These are phyloP conservation scores for Saturnispora besseyi DNA, from an alignment of 805 yeast species.

Conservation along the genomic window DNA sequence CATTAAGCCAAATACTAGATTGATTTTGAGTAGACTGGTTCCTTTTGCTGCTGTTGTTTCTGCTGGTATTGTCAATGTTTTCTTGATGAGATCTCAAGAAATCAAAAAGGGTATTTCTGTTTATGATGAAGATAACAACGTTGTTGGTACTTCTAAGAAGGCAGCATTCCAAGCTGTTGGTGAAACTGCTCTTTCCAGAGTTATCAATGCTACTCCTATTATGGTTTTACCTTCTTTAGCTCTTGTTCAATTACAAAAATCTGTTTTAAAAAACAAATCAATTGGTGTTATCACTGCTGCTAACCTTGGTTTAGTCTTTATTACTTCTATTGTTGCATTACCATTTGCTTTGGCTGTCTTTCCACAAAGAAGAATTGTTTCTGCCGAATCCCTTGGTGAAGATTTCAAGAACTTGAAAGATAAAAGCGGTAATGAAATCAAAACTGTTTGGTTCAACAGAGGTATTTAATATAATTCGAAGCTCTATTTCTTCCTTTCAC, in stretches of 20 bases:
- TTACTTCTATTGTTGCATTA: conserved; percentile 75
- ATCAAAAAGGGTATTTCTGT: conserved; percentile 76
- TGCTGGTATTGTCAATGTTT: conserved; percentile 95
- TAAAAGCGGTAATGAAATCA: conserved; percentile 47
- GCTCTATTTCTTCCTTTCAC: neutral
- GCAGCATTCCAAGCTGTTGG: conserved; percentile 95
- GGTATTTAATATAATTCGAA: conserved; percentile 51
- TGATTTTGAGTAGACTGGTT: conserved; percentile 74
- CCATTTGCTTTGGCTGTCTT: conserved; percentile 95
- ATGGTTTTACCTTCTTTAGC: conserved; percentile 94
- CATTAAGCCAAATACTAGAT: conserved; percentile 58
- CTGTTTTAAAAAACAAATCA: conserved; percentile 60
- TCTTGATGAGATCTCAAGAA: conserved; percentile 93
- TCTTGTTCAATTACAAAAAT: conserved; percentile 67
- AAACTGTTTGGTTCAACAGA: conserved; percentile 76
- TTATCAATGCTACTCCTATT: conserved; percentile 92
- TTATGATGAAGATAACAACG: conserved; percentile 52
- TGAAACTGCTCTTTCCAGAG: conserved; percentile 92
- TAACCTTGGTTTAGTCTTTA: conserved; percentile 80
- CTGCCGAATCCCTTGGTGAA: conserved; percentile 53
- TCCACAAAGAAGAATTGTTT: conserved; percentile 75
- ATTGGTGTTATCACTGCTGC: conserved; percentile 53
- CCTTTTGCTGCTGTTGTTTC: conserved; percentile 98
- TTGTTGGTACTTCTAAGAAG: conserved; percentile 62
- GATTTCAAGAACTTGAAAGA: conserved; percentile 55